A percentile compares a stretch with the other conserved stretches of the same genome.
phyloP scores from a whole-genome alignment of 2,329 filamentous ascomycete species.

The Exophiala viscosa region DNA sequence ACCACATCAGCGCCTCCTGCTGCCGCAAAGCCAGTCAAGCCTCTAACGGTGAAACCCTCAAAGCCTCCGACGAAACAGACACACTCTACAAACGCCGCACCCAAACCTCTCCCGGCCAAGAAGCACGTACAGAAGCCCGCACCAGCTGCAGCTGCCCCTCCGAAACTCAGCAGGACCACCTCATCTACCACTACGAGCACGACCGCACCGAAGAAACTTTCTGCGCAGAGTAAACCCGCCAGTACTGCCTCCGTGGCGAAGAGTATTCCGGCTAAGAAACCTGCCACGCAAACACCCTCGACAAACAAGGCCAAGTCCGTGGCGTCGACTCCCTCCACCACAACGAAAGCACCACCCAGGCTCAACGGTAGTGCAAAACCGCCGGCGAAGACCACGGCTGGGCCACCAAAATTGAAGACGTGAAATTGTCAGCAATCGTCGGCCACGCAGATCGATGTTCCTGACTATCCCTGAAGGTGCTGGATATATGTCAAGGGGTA shows the following conservation, averaged over 20 bases:
- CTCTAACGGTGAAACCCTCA: background rate
- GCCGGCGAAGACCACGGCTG: background rate
- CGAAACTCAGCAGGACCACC: too few species aligned
- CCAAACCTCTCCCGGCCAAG: background rate
- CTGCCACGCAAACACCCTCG: background rate
- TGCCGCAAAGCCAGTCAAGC: background rate
- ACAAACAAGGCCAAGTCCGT: background rate
- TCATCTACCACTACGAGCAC: background rate
- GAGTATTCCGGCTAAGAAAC: background rate
- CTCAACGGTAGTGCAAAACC: background rate
- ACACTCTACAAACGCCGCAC: background rate
- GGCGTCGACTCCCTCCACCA: background rate
- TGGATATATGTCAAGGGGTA: too few species aligned
- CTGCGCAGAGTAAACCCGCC: background rate
- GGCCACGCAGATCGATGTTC: too few species aligned
- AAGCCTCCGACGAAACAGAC: background rate
- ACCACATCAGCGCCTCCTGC: background rate
- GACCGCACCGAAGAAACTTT: background rate
- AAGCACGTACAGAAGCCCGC: background rate
- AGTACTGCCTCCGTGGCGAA: background rate
- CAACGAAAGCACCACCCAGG: background rate
- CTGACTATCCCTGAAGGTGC: too few species aligned
- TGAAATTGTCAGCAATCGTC: background rate
- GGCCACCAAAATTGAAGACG: conserved; percentile 3
- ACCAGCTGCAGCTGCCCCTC: background rate